Evolutionary conservation across 1,139 yeast genomes (phyloP), one percentile per base, ranked within the genome.

Genomic region (Pichia cactophila): DNA sequence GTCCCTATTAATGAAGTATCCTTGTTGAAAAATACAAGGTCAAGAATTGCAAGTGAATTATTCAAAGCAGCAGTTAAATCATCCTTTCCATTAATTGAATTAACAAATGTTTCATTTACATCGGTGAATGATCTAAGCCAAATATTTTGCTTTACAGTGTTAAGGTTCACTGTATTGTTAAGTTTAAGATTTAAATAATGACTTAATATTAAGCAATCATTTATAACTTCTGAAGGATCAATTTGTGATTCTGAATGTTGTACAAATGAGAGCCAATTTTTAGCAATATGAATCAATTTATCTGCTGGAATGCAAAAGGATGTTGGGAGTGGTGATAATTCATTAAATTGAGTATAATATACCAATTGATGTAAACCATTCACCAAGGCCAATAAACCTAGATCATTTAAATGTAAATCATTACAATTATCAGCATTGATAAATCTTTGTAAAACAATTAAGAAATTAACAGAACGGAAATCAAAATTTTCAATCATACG

Each of bases 301-400:
- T 40, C 23, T 9, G 28, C 6, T 6, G n/a, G 17, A 8, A 29
- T 14, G 16, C 12, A 16, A n/a, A 35, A 16, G 5, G 39, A 16
- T 36, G 23, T 10, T 16, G 23, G 23, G 3, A 16, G 11, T 16
- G 20, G 20, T 16, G 20, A 16, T 8, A 23, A 10, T 16, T 45
- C 33, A 23, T 47, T 44, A 28, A 53, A 29, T 43, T 61, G 61
- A 17, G 55, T 56, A 41, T 60, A 58, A 49, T 64, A 63, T 26
- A 56, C 61, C 31, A 61, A 62, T 49, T 70, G 74, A 46, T 69
- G 65, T 8, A 70, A 58, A 0, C 70, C 69, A 54, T 66, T 67
- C 54, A 69, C 71, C 26, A 71, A 53, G 50, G 70, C 65, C 16
- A 65, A 61, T 23, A 71, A 63, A 4, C 73, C 74, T 58, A 61